Percentiles rank a stretch among this genome's conserved stretches.
Conservation (phyloP, 2,329 filamentous ascomycete species). For the Penicillium sp. region DNA sequence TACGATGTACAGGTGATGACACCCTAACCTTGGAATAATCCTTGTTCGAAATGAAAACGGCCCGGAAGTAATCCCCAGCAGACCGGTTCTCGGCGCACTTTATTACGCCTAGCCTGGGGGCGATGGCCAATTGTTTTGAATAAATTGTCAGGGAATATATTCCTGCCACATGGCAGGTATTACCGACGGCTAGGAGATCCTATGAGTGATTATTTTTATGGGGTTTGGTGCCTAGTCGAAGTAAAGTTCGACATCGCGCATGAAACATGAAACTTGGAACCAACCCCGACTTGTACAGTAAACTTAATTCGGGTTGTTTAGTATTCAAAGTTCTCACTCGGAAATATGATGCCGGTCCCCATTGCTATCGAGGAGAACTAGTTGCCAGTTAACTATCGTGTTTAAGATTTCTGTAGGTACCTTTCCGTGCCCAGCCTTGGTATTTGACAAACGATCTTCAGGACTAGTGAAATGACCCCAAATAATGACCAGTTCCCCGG, state of each 20-base stretch:
- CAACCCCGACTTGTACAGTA: background rate
- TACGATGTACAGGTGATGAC: background rate
- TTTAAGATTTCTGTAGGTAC: background rate
- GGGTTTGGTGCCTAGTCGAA: constrained; percentile 1
- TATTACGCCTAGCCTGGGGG: background rate
- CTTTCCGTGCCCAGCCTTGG: background rate
- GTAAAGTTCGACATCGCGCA: constrained; percentile 2
- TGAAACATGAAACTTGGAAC: background rate
- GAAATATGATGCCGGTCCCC: background rate
- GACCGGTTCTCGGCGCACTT: background rate
- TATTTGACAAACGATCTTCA: background rate
- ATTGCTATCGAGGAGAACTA: background rate
- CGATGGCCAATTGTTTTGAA: constrained; percentile 9
- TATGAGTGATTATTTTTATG: background rate
- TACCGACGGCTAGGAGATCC: background rate
- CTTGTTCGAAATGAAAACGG: background rate
- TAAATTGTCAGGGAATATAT: constrained; percentile 3
- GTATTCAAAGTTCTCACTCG: background rate
- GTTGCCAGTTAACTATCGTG: background rate
- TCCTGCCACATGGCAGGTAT: background rate
- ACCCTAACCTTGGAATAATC: background rate
- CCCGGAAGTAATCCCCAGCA: background rate
- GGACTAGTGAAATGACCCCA: background rate
- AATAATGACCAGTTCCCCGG: background rate
- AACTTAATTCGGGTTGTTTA: constrained; percentile 1